These are phyloP conservation scores for Ophiocordyceps camponoti-floridani DNA, from an alignment of 2,329 filamentous ascomycete species.

Conservation along the genomic window DNA sequence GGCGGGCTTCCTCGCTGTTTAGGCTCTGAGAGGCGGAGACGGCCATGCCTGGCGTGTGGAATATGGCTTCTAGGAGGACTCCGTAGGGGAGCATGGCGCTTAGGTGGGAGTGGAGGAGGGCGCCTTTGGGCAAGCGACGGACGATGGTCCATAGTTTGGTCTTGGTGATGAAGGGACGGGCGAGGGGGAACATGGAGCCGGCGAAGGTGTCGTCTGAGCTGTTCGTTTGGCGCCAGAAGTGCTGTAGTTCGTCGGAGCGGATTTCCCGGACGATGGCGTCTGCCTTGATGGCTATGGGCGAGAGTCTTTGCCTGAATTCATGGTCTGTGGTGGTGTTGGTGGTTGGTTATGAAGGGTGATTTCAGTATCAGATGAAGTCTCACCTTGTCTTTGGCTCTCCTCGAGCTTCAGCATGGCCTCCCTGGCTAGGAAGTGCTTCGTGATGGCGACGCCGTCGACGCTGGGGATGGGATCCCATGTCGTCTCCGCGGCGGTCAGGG, in stretches of 20 bases:
- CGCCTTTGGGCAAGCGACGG: background rate
- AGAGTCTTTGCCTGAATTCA: background rate
- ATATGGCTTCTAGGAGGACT: background rate
- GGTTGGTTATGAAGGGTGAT: background rate
- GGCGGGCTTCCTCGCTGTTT: background rate
- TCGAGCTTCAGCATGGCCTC: background rate
- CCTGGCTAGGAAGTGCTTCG: background rate
- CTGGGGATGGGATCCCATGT: background rate
- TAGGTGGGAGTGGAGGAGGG: background rate
- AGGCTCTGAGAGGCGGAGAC: background rate
- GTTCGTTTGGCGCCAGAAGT: background rate
- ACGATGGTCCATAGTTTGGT: background rate
- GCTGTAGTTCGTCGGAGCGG: background rate
- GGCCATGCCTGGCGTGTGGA: background rate
- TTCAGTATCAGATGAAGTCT: background rate
- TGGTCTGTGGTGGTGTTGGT: too few species aligned
- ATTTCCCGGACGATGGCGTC: background rate
- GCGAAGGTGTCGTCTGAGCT: background rate
- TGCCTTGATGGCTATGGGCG: background rate
- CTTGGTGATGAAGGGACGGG: background rate
- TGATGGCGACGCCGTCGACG: background rate
- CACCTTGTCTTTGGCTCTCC: background rate
- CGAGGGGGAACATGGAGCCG: background rate
- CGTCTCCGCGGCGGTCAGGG: background rate
- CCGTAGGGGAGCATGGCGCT: background rate